These are phyloP conservation scores for Venustampulla echinocandica DNA, from an alignment of 495 filamentous ascomycete species.

Conservation along the genomic window DNA sequence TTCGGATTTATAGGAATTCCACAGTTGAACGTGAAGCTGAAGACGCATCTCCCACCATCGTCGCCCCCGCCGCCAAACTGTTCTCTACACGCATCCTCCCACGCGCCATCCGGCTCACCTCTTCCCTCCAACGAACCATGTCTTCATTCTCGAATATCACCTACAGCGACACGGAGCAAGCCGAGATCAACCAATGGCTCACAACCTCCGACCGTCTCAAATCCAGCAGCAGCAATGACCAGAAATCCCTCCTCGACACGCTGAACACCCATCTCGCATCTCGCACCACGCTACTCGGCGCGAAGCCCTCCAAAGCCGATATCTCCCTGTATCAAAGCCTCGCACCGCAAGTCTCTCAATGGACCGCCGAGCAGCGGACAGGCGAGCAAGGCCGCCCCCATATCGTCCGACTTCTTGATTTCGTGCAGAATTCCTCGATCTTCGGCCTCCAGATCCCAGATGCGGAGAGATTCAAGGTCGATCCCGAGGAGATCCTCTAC, in stretches of 20 bases:
- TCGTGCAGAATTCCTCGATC: constrained; percentile 80
- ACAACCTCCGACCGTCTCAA: constrained; percentile 62
- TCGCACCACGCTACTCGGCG: constrained; percentile 81
- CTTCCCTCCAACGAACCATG: constrained; percentile 32
- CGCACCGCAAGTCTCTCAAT: constrained; percentile 67
- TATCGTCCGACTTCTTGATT: constrained; percentile 86
- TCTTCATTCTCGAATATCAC: constrained; percentile 57
- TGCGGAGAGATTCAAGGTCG: constrained; percentile 70
- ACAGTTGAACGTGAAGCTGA: too few relatives aligned
- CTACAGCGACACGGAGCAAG: constrained; percentile 68
- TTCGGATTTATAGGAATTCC: too few relatives aligned
- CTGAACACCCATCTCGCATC: constrained; percentile 82
- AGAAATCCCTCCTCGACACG: constrained; percentile 58
- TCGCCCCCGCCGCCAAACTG: constrained; percentile 38
- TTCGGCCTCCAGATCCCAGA: constrained; percentile 65
- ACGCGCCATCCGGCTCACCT: constrained; percentile 37
- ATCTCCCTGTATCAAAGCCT: constrained; percentile 76
- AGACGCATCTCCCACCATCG: too few relatives aligned
- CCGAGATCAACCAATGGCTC: constrained; percentile 84
- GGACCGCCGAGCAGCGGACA: constrained; percentile 80
- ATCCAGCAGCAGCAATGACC: constrained; percentile 40
- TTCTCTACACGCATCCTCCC: constrained; percentile 34
- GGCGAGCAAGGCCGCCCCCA: constrained; percentile 85
- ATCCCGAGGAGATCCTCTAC: constrained; percentile 71
- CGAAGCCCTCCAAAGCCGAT: constrained; percentile 86